A percentile compares a stretch with the other conserved stretches of the same genome.
Conservation (phyloP, 805 yeast species). For the Myxozyma mucilagina region DNA sequence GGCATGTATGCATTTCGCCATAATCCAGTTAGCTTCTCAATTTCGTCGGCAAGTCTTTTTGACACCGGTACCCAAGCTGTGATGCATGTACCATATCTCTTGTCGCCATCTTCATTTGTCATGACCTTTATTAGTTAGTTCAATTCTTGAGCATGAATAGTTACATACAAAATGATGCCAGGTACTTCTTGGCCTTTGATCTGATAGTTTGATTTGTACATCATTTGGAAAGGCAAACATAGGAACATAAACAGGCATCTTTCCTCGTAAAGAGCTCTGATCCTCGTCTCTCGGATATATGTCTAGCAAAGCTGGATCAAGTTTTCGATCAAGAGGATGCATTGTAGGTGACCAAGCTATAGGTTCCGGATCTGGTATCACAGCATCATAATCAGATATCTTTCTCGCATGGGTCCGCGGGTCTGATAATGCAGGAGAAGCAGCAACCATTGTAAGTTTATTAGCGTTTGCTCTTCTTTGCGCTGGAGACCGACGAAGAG, state of each 20-base stretch:
- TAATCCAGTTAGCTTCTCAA: constrained; percentile 13
- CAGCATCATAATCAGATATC: constrained; percentile 26
- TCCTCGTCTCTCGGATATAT: constrained; percentile 19
- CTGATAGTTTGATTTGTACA: constrained; percentile 18
- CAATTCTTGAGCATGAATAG: background rate
- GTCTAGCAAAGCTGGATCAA: constrained; percentile 28
- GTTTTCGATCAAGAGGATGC: constrained; percentile 27
- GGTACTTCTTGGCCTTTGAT: constrained; percentile 19
- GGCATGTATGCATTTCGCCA: constrained; percentile 26
- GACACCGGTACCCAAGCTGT: constrained; percentile 28
- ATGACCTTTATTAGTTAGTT: constrained; percentile 8
- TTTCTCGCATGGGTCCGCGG: constrained; percentile 22
- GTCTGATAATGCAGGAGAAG: constrained; percentile 6
- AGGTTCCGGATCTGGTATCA: constrained; percentile 28
- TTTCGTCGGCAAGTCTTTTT: constrained; percentile 3
- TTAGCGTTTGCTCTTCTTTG: constrained; percentile 6
- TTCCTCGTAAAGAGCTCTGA: constrained; percentile 5
- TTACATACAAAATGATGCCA: constrained; percentile 29
- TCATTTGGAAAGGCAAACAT: constrained; percentile 34
- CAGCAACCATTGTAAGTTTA: background rate
- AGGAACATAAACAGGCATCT: constrained; percentile 30
- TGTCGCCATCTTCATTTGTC: constrained; percentile 26
- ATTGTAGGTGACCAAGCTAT: constrained; percentile 15
- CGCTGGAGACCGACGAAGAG: constrained; percentile 17
- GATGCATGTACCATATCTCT: constrained; percentile 25